These are phyloP conservation scores for Gynandropsis gynandra DNA, from an alignment of 345 rosid genomes.

Conservation along the genomic window DNA sequence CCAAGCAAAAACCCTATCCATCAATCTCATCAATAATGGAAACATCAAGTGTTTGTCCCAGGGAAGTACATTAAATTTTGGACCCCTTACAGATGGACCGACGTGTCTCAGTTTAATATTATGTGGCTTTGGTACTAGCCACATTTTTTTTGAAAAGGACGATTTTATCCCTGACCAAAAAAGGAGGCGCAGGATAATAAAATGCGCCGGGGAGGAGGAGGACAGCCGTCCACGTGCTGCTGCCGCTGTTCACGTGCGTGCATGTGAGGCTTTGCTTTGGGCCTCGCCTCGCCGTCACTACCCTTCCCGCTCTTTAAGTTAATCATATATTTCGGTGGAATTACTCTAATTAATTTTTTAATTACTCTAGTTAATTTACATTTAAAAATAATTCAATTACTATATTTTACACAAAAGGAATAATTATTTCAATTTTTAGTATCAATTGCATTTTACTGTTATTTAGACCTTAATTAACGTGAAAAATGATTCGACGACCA, in stretches of 20 bases:
- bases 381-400: neutral
- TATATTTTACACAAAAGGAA: neutral
- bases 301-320: slow-evolving; percentile 26
- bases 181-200: slow-evolving; percentile 14
- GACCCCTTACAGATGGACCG: too few relatives aligned
- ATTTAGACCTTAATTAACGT: too few relatives aligned
- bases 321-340: slow-evolving; percentile 24
- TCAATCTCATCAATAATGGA: too few relatives aligned
- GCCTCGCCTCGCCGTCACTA: slow-evolving; percentile 19
- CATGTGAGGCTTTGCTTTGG: slow-evolving; percentile 40
- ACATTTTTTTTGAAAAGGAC: neutral
- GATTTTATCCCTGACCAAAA: neutral
- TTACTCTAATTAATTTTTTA: slow-evolving; percentile 9
- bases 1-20: too few relatives aligned
- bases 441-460: neutral
- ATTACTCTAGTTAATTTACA: neutral
- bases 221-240: slow-evolving; percentile 50
- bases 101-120: too few relatives aligned
- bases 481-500: too few relatives aligned
- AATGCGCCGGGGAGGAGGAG: slow-evolving; percentile 22
- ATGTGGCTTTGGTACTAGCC: neutral
- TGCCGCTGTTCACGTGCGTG: slow-evolving; percentile 44
- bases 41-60: too few relatives aligned
- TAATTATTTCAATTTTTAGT: neutral
- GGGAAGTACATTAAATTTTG: too few relatives aligned